These are phyloP conservation scores for Sugiyamaella chiloensis DNA, from an alignment of 805 yeast genomes.

Conservation along the genomic window DNA sequence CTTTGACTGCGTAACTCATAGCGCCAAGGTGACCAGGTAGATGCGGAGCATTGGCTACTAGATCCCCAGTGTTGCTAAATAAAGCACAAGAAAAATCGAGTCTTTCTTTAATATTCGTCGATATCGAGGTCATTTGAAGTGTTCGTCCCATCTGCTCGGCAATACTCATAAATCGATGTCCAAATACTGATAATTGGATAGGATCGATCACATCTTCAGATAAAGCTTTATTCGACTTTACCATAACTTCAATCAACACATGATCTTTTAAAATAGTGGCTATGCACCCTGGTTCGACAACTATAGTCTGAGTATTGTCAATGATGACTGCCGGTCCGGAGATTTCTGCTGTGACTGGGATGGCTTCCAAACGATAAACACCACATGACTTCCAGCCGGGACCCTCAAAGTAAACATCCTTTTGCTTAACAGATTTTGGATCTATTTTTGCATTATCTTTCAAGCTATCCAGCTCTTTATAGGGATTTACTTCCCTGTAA, in stretches of 20 bases:
- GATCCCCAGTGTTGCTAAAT: conserved; percentile 66
- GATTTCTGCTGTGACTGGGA: conserved; percentile 50
- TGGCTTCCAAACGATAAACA: conserved; percentile 53
- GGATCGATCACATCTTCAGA: conserved; percentile 51
- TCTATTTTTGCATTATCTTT: not conserved
- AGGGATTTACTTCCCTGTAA: not conserved
- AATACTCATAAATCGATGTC: conserved; percentile 82
- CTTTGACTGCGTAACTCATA: conserved; percentile 72
- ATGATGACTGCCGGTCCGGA: conserved; percentile 72
- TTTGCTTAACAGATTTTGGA: not conserved
- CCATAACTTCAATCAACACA: conserved; percentile 33
- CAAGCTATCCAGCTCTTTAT: not conserved
- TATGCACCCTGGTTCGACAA: conserved; percentile 56
- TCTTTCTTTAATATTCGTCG: conserved; percentile 78
- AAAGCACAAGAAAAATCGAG: conserved; percentile 81
- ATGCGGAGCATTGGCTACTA: conserved; percentile 85
- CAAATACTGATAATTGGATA: conserved; percentile 66
- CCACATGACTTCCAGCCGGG: conserved; percentile 38
- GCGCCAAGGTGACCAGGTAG: conserved; percentile 83
- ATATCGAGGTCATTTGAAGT: conserved; percentile 70
- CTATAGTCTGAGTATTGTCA: conserved; percentile 75
- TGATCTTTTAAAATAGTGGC: conserved; percentile 58
- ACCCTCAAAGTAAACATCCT: not conserved
- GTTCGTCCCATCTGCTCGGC: conserved; percentile 88
- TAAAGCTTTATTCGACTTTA: not conserved